Evolutionary conservation across 495 filamentous ascomycete species (phyloP).

Genomic region (Aspergillus panamensis): DNA sequence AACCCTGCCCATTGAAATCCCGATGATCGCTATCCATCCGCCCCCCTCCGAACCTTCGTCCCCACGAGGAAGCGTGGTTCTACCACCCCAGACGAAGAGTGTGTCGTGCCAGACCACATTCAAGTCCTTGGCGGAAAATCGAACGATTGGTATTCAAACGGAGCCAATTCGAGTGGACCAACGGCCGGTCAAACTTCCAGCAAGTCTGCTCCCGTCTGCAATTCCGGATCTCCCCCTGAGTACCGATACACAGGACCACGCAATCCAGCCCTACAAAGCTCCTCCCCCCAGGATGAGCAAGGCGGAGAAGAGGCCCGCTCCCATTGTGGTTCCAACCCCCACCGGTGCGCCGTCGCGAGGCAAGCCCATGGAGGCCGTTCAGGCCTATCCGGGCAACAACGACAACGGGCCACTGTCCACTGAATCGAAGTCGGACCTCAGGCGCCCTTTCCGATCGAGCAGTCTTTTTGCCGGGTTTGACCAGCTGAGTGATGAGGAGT

Average conservation of each 20-base stretch:
- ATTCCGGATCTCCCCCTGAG: conserved; percentile 39
- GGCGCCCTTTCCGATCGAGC: conserved; percentile 69
- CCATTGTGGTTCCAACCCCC: conserved; percentile 17
- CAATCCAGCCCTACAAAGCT: conserved; percentile 32
- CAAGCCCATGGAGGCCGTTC: conserved; percentile 44
- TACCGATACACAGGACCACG: conserved; percentile 22
- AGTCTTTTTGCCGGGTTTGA: conserved; percentile 85
- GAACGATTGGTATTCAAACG: conserved; percentile 71
- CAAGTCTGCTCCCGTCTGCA: conserved; percentile 72
- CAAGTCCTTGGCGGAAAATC: conserved; percentile 31
- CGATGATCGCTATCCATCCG: conserved; percentile 64
- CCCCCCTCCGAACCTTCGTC: conserved; percentile 63
- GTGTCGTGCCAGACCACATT: conserved; percentile 52
- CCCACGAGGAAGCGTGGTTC: conserved; percentile 54
- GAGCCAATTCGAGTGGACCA: conserved; percentile 79
- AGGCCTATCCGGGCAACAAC: conserved; percentile 78
- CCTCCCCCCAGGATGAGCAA: conserved; percentile 37
- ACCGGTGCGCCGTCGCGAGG: conserved; percentile 18
- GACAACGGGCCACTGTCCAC: conserved; percentile 71
- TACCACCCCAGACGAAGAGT: conserved; percentile 64
- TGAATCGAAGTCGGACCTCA: conserved; percentile 53
- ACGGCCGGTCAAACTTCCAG: conserved; percentile 67
- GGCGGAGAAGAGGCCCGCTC: conserved; percentile 18
- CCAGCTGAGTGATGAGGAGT: conserved; percentile 53
- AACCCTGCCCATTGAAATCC: conserved; percentile 39